phyloP scores from a whole-genome alignment of 2,329 filamentous ascomycete species.

The Colletotrichum paranaense region DNA sequence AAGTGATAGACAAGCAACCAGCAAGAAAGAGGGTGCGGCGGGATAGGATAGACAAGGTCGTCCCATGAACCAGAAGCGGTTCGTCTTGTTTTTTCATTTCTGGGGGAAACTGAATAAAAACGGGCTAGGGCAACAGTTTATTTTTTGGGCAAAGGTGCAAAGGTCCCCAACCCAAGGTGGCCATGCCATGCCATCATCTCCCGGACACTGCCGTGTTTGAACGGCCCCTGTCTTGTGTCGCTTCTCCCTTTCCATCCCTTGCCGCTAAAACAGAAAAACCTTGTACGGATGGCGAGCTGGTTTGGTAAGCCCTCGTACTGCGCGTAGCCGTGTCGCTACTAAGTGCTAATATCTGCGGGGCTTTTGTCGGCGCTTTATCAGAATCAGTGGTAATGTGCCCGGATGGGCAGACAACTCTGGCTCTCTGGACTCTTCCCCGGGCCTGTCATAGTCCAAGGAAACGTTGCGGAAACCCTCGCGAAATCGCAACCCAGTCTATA shows the following conservation, averaged over 20 bases:
- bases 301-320: background rate
- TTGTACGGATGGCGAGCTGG: background rate
- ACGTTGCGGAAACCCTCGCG: background rate
- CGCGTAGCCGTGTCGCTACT: background rate
- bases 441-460: background rate
- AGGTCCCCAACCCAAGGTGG: background rate
- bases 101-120: background rate
- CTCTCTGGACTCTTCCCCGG: background rate
- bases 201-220: background rate
- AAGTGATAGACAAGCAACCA: background rate
- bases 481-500: background rate
- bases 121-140: constrained; percentile 26
- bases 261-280: background rate
- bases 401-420: background rate
- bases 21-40: background rate
- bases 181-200: background rate
- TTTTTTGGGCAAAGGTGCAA: background rate
- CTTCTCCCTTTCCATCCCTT: constrained; percentile 10
- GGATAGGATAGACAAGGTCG: constrained; percentile 26
- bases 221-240: background rate
- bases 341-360: background rate
- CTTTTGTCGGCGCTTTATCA: background rate
- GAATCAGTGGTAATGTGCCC: background rate
- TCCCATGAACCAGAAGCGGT: constrained; percentile 27
- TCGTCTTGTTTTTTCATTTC: constrained; percentile 16